phyloP scores from a whole-genome alignment of 345 rosid species.

The Eucalyptus polyanthemos region DNA sequence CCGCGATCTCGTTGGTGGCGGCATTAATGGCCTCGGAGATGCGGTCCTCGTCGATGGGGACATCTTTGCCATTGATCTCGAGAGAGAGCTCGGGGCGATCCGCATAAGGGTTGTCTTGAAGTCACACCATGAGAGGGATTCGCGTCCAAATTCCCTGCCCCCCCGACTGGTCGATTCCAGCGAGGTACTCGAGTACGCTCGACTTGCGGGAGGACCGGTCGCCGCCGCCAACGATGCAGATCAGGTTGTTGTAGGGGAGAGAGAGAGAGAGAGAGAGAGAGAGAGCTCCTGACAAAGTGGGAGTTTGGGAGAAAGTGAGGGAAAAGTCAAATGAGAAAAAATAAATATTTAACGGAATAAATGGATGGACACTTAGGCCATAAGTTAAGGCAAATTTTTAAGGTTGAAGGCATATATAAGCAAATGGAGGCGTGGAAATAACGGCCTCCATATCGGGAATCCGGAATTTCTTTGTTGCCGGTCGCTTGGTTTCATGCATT shows the following conservation, averaged over 20 bases:
- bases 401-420: too few species aligned
- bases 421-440: too few species aligned
- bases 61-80: neutral
- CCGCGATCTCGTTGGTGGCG: neutral
- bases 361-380: too few species aligned
- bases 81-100: neutral
- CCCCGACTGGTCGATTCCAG: accelerated
- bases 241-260: neutral
- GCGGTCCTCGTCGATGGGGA: neutral
- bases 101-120: neutral
- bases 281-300: too few species aligned
- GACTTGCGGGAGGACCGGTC: neutral
- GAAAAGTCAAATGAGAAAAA: neutral
- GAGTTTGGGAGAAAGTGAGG: too few species aligned
- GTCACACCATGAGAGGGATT: neutral
- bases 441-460: too few species aligned
- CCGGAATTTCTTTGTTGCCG: too few species aligned
- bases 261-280: neutral
- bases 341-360: neutral
- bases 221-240: neutral
- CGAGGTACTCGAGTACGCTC: neutral
- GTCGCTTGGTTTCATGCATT: too few species aligned
- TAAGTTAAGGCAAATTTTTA: too few species aligned
- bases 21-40: neutral
- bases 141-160: too few species aligned